Evolutionary conservation across 23 red algal species (phyloP).

Genomic region (Pyropia haitanensis): DNA sequence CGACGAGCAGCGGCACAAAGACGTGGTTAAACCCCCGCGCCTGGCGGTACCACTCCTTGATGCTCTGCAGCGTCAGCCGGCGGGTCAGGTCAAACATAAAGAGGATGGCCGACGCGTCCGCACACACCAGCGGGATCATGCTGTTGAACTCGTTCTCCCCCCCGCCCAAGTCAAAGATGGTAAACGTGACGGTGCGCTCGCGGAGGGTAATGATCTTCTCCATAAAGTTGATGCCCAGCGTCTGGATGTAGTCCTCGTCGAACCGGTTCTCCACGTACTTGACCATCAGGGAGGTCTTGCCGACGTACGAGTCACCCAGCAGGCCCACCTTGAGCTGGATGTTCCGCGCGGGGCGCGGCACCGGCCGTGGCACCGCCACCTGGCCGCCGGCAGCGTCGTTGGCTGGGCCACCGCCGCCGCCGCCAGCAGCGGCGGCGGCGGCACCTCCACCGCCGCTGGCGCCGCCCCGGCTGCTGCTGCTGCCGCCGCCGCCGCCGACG

Average conservation of each 20-base stretch:
- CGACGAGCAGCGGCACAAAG: conserved; percentile 92
- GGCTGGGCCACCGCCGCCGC: too few species aligned
- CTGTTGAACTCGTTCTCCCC: conserved; percentile 84
- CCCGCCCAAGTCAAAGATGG: conserved; percentile 89
- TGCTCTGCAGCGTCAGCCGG: conserved; percentile 63
- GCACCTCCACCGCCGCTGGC: too few species aligned
- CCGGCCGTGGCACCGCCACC: conserved; percentile 13
- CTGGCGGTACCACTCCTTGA: conserved; percentile 95
- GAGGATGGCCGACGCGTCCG: conserved; percentile 82
- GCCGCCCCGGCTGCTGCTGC: too few species aligned
- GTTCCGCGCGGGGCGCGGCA: conserved; percentile 33
- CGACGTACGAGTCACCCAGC: conserved; percentile 79
- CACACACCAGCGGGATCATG: conserved; percentile 95
- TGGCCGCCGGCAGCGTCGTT: not conserved
- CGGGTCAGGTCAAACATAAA: conserved; percentile 99
- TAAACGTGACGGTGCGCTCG: conserved; percentile 76
- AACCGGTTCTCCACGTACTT: conserved; percentile 86
- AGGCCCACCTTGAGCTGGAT: conserved; percentile 81
- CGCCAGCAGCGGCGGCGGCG: too few species aligned
- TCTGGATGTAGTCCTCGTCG: conserved; percentile 98
- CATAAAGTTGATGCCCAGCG: conserved; percentile 98
- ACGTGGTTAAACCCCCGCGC: conserved; percentile 75
- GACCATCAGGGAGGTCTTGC: conserved; percentile 83
- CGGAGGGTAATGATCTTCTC: conserved; percentile 82
- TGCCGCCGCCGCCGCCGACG: too few species aligned